A percentile compares a stretch with the other conserved stretches of the same genome.
These are phyloP conservation scores for Anisodus acutangulus DNA, from an alignment of 257 asterid genomes.

Conservation along the genomic window DNA sequence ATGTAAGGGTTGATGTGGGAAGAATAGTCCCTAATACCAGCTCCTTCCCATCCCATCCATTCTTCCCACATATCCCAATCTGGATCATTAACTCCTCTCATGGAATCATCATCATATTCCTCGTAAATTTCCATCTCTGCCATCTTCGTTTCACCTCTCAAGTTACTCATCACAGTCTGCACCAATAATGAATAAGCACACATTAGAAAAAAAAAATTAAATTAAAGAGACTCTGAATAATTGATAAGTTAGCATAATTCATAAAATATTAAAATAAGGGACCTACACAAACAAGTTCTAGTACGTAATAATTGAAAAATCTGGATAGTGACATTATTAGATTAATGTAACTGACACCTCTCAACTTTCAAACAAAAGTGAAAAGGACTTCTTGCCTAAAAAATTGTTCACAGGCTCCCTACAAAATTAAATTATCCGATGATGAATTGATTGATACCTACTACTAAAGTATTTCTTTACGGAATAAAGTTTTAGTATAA, in stretches of 20 bases:
- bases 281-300: slow-evolving; percentile 18
- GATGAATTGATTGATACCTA: slow-evolving; percentile 26
- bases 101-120: slow-evolving; percentile 39
- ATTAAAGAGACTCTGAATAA: neutral
- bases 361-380: neutral
- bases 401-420: neutral
- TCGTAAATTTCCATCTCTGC: slow-evolving; percentile 34
- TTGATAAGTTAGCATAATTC: neutral
- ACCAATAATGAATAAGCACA: neutral
- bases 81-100: slow-evolving; percentile 25
- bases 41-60: slow-evolving; percentile 99
- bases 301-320: neutral
- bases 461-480: neutral
- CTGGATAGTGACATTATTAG: neutral
- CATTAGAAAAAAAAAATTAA: neutral
- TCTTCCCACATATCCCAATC: slow-evolving; percentile 83
- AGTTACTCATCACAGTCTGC: slow-evolving; percentile 76
- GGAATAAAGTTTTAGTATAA: neutral
- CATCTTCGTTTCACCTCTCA: slow-evolving; percentile 53
- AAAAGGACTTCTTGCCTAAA: slow-evolving; percentile 8
- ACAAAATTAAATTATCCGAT: neutral
- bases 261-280: neutral
- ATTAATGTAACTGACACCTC: neutral
- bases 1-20: slow-evolving; percentile 67
- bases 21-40: slow-evolving; percentile 80